A percentile compares a stretch with the other conserved stretches of the same genome.
Evolutionary conservation across 2,329 filamentous ascomycete species (phyloP).

Genomic region (Fusarium multiceps): DNA sequence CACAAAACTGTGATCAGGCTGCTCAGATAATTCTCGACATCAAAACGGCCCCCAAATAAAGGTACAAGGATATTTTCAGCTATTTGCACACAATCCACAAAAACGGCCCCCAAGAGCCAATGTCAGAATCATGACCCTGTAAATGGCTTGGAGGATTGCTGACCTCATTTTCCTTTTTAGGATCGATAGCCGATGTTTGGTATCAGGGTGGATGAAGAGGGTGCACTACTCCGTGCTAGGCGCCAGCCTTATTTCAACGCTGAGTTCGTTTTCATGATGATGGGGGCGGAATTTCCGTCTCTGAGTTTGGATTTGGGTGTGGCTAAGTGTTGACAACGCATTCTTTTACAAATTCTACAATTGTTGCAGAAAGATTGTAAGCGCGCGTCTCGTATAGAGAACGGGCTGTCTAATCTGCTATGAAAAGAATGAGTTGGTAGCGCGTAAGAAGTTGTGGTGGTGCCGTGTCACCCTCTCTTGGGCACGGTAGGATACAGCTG

Average conservation of each 20-base stretch:
- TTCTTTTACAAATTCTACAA: accelerated
- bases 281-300: not conserved
- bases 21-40: not conserved
- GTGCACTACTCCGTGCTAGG: not conserved
- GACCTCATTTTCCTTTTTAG: not conserved
- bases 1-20: not conserved
- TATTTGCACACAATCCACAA: not conserved
- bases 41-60: constrained; percentile 11
- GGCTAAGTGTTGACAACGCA: too few species aligned
- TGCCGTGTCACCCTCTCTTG: too few species aligned
- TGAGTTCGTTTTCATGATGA: not conserved
- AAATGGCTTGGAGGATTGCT: not conserved
- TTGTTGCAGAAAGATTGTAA: not conserved
- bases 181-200: not conserved
- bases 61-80: constrained; percentile 1
- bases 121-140: not conserved
- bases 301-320: accelerated
- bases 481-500: not conserved
- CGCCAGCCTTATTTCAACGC: constrained; percentile 21
- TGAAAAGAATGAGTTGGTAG: not conserved
- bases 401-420: not conserved
- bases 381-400: not conserved
- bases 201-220: not conserved
- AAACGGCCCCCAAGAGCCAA: not conserved
- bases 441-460: not conserved